These are phyloP conservation scores for Ramularia endophylla DNA, from an alignment of 2,329 filamentous ascomycete species.

Conservation along the genomic window DNA sequence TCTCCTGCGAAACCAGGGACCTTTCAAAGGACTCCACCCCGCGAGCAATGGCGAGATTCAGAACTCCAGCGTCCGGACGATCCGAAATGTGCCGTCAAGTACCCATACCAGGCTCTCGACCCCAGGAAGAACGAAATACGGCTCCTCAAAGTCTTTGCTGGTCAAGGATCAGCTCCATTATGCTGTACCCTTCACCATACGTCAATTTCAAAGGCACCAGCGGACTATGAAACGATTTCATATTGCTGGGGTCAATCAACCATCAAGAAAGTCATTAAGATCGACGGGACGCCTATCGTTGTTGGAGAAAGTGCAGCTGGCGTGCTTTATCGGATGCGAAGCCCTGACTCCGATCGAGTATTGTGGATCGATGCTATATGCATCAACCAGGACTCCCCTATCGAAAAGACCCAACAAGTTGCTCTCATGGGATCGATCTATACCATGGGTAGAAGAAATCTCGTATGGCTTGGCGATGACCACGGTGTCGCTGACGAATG, in stretches of 20 bases:
- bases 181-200: not conserved
- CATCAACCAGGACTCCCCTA: conserved; percentile 1
- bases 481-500: not conserved
- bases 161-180: not conserved
- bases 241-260: not conserved
- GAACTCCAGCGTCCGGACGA: not conserved
- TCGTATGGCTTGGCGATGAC: not conserved
- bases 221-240: not conserved
- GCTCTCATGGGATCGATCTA: conserved; percentile 5
- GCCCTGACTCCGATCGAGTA: not conserved
- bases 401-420: conserved; percentile 4
- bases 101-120: not conserved
- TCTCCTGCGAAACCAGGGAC: not conserved
- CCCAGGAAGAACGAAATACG: conserved; percentile 1
- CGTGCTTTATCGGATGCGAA: not conserved
- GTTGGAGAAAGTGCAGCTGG: not conserved
- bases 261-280: not conserved
- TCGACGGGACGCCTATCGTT: not conserved
- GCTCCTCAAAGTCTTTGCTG: conserved; percentile 1
- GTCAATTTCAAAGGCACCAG: not conserved
- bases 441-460: not conserved
- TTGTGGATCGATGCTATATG: conserved; percentile 1
- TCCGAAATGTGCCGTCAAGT: not conserved
- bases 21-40: not conserved
- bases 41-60: not conserved